phyloP scores from a whole-genome alignment of 2,329 filamentous ascomycete genomes.

The Drechslerella coelobrocha region DNA sequence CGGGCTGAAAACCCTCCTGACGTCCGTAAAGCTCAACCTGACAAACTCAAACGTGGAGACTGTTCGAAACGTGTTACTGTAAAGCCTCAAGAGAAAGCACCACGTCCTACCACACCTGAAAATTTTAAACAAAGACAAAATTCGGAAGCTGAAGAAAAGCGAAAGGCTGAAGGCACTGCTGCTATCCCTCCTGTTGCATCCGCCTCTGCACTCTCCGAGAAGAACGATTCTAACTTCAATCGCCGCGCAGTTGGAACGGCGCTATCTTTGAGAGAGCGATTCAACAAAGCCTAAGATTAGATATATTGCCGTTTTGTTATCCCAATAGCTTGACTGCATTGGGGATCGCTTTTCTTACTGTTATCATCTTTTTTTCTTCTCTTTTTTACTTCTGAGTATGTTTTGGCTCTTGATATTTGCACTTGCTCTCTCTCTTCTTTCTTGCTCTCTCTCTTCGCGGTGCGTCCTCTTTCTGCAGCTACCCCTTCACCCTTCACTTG shows the following conservation, averaged over 20 bases:
- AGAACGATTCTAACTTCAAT: conserved; percentile 14
- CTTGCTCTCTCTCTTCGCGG: neutral
- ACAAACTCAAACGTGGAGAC: conserved; percentile 10
- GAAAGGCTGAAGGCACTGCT: neutral
- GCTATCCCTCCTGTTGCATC: neutral
- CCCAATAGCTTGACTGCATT: neutral
- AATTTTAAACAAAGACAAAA: conserved; percentile 7
- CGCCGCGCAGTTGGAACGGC: conserved; percentile 10
- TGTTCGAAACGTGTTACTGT: conserved; percentile 10
- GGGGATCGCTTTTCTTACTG: conserved; percentile 2
- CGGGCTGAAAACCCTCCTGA: conserved; percentile 30
- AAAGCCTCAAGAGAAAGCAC: neutral
- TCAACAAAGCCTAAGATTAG: conserved; percentile 1
- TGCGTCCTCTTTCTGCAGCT: neutral
- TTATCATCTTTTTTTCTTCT: neutral
- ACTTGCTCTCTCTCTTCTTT: neutral
- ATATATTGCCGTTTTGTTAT: neutral
- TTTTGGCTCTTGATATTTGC: neutral
- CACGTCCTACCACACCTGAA: neutral
- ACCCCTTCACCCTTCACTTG: too few relatives aligned
- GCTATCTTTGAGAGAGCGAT: neutral
- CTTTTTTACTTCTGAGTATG: neutral
- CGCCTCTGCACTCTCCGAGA: conserved; percentile 7
- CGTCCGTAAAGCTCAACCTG: conserved; percentile 15
- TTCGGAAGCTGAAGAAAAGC: conserved; percentile 9